Evolutionary conservation across 2,329 filamentous ascomycete genomes (phyloP), one percentile per base, ranked within the genome.

Genomic region (Talaromyces sp.): DNA sequence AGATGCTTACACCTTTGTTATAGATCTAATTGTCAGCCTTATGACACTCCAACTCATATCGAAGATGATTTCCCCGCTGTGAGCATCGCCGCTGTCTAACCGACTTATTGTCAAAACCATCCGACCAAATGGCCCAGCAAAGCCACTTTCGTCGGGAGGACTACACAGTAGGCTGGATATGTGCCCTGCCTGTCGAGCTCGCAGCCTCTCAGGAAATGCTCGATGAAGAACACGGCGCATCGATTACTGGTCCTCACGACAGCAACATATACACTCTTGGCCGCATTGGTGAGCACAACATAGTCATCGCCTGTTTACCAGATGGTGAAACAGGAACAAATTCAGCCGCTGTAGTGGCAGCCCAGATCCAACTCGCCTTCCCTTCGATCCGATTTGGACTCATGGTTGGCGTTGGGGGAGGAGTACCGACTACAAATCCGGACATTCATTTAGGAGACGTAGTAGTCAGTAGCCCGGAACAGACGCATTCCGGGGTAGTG

Each of bases 371-470:
- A 14, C 14, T 22, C 1, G 31, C 59, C 7, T 61, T 61, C 35
- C 45, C 45, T 3, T 22, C 16, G 10, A 61, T 52, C 19, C 16
- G 33, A 7, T 37, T 61, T 13, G 16, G 59, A 5, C 31, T 61
- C 8, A 50, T 61, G 59, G 33, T 52, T 8, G 59, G 59, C 9
- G 35, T 61, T 39, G 59, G 59, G 6, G 59, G 59, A 39, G 59
- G 59, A 14, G 59, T 61, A 0, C 59, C 59, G 7, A 13, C 7
- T 10, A 22, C 13, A 49, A 9, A 22, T 2, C 8, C 16, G 11
- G 59, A 52, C 14, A 52, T 61, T 13, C 45, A 45, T 16, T 31
- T 61, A 11, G 45, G 59, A 22, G 59, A 61, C 7, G 47, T 61
- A 2, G 45, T 61, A 16, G 45, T 61, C 19, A 52, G 59, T 14